Evolutionary conservation across 805 yeast genomes (phyloP).

Genomic region (Candida endomychidarum): DNA sequence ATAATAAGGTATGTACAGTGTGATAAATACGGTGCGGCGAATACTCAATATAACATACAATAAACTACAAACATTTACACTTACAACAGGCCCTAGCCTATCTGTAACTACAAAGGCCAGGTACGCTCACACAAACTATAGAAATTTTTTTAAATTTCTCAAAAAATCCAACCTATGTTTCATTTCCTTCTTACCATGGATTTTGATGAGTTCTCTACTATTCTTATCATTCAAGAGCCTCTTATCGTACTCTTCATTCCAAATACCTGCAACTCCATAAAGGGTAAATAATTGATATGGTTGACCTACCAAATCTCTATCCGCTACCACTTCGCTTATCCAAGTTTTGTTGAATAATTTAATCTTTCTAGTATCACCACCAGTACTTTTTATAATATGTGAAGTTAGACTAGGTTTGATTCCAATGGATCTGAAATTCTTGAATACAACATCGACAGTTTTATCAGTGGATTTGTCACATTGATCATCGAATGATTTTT

Average conservation of each 20-base stretch:
- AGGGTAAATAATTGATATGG: slow-evolving; percentile 10
- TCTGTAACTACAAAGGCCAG: too few species aligned
- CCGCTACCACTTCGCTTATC: slow-evolving; percentile 4
- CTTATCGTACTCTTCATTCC: slow-evolving; percentile 17
- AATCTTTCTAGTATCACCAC: slow-evolving; percentile 16
- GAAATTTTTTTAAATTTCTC: slow-evolving; percentile 3
- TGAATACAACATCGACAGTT: slow-evolving; percentile 8
- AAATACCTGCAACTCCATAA: slow-evolving; percentile 13
- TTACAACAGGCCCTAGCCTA: too few species aligned
- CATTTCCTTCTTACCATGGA: slow-evolving; percentile 16
- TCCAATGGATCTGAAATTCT: slow-evolving; percentile 16
- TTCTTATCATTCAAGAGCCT: slow-evolving; percentile 5
- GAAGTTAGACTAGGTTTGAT: slow-evolving; percentile 17
- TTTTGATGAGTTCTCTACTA: slow-evolving; percentile 6
- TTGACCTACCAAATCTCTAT: neutral
- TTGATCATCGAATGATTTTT: neutral
- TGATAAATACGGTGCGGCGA: too few species aligned
- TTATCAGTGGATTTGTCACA: neutral
- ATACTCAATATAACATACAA: too few species aligned
- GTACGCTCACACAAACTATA: too few species aligned
- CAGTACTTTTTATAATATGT: slow-evolving; percentile 19
- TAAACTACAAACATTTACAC: too few species aligned
- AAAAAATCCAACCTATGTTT: slow-evolving; percentile 15
- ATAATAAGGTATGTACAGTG: too few species aligned
- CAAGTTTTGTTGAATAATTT: slow-evolving; percentile 15